phyloP scores from a whole-genome alignment of 2,329 filamentous ascomycete genomes.

The Aspergillus hortae region DNA sequence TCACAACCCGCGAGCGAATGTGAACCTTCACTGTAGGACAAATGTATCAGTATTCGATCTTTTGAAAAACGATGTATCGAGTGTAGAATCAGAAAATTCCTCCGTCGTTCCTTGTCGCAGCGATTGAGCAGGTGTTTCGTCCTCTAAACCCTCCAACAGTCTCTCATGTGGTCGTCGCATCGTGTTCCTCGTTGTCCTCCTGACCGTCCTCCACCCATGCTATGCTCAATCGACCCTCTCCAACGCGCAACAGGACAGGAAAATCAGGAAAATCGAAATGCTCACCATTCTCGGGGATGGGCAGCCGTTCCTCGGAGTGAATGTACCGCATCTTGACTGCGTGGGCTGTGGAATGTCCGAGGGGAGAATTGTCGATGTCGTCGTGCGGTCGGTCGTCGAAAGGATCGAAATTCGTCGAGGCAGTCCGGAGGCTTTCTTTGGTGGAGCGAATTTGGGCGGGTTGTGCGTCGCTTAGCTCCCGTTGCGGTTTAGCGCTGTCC shows the following conservation, averaged over 20 bases:
- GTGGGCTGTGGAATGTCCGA: slow-evolving; percentile 40
- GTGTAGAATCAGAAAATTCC: background rate
- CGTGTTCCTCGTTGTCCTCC: background rate
- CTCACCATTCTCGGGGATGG: slow-evolving; percentile 95
- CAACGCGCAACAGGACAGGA: slow-evolving; percentile 20
- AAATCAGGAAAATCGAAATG: slow-evolving; percentile 36
- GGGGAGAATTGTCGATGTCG: slow-evolving; percentile 39
- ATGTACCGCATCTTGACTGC: slow-evolving; percentile 97
- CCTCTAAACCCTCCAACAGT: slow-evolving; percentile 2
- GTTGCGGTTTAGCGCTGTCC: slow-evolving; percentile 31
- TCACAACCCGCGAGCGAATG: slow-evolving; percentile 96
- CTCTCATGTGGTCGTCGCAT: slow-evolving; percentile 6
- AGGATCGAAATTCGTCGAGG: slow-evolving; percentile 38
- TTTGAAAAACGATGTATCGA: slow-evolving; percentile 1
- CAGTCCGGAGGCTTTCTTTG: slow-evolving; percentile 25
- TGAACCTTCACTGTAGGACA: slow-evolving; percentile 77
- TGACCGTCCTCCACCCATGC: background rate
- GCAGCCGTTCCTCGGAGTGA: slow-evolving; percentile 93
- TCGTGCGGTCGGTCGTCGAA: slow-evolving; percentile 33
- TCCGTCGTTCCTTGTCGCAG: background rate
- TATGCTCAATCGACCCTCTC: slow-evolving; percentile 11
- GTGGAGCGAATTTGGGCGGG: slow-evolving; percentile 41
- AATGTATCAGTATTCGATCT: slow-evolving; percentile 23
- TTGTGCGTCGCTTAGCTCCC: slow-evolving; percentile 44
- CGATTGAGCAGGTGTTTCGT: slow-evolving; percentile 7